Percentiles rank a stretch among this genome's conserved stretches.
These are phyloP conservation scores for Nicotiana noctiflora DNA, from an alignment of 257 asterid species.

Conservation along the genomic window DNA sequence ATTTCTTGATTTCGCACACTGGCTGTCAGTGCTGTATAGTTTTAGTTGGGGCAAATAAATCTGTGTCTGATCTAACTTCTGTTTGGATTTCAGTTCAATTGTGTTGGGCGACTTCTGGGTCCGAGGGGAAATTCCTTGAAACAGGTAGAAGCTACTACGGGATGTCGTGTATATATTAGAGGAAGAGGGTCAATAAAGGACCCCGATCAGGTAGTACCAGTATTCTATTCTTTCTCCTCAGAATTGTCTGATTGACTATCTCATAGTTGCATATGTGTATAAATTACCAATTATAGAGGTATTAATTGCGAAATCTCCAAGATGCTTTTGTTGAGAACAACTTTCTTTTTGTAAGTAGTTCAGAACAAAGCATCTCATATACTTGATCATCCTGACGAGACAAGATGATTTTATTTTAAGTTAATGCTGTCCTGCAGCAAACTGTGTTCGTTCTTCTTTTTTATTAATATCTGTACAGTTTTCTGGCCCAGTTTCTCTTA, in stretches of 20 bases:
- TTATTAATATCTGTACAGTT: neutral
- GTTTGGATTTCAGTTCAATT: constrained; percentile 62
- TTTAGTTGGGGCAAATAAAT: neutral
- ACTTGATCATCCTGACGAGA: neutral
- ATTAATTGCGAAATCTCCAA: neutral
- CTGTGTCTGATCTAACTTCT: neutral
- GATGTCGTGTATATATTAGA: constrained; percentile 95
- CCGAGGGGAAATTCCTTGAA: constrained; percentile 97
- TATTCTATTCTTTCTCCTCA: neutral
- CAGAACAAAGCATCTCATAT: neutral
- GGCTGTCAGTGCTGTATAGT: neutral
- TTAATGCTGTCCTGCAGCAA: neutral
- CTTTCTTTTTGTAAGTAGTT: neutral
- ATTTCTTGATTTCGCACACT: neutral
- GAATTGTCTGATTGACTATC: constrained; percentile 5
- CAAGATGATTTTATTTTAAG: neutral
- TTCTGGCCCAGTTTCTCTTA: neutral
- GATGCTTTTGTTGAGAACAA: neutral
- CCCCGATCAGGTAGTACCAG: constrained; percentile 69
- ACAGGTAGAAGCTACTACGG: constrained; percentile 92
- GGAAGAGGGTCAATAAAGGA: constrained; percentile 98
- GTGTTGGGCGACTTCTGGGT: constrained; percentile 95
- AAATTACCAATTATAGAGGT: neutral
- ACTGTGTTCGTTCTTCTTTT: neutral
- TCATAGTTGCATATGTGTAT: neutral